Conservation (phyloP, 2,329 filamentous ascomycete genomes). For the Pestalotiopsis sp. region DNA sequence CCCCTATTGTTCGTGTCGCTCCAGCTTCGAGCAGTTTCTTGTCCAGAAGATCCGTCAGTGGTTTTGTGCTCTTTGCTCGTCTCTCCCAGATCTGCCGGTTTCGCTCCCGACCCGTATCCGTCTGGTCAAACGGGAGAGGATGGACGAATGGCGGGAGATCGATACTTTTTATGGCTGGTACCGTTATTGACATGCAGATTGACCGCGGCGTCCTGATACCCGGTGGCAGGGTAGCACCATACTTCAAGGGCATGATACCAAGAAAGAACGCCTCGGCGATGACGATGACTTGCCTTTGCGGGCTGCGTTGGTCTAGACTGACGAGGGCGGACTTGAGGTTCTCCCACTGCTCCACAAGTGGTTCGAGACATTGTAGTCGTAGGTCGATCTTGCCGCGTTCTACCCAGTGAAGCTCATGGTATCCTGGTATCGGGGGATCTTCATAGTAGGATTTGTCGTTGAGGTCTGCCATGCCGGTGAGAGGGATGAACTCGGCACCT, state of each 20-base stretch:
- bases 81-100: conserved; percentile 32
- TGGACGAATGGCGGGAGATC: conserved; percentile 38
- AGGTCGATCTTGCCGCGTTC: conserved; percentile 35
- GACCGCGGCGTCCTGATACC: conserved; percentile 24
- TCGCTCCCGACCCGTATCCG: conserved; percentile 25
- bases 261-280: conserved; percentile 38
- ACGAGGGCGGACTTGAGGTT: conserved; percentile 31
- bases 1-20: conserved; percentile 20
- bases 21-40: conserved; percentile 32
- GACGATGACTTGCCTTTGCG: conserved; percentile 26
- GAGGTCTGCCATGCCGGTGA: conserved; percentile 34
- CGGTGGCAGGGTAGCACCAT: conserved; percentile 29
- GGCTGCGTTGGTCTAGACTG: conserved; percentile 22
- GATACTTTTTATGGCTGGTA: conserved; percentile 36
- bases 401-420: conserved; percentile 27
- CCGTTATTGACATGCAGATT: conserved; percentile 39
- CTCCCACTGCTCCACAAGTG: conserved; percentile 37
- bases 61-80: conserved; percentile 27
- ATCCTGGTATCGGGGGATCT: conserved; percentile 24
- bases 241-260: conserved; percentile 36
- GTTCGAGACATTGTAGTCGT: conserved; percentile 32
- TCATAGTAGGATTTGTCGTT: conserved; percentile 36
- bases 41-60: conserved; percentile 30
- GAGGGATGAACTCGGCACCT: conserved; percentile 35
- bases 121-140: conserved; percentile 32